Base-by-base conservation (phyloP, 2,329 filamentous ascomycete species). In the Bimuria novae-zelandiae region DNA sequence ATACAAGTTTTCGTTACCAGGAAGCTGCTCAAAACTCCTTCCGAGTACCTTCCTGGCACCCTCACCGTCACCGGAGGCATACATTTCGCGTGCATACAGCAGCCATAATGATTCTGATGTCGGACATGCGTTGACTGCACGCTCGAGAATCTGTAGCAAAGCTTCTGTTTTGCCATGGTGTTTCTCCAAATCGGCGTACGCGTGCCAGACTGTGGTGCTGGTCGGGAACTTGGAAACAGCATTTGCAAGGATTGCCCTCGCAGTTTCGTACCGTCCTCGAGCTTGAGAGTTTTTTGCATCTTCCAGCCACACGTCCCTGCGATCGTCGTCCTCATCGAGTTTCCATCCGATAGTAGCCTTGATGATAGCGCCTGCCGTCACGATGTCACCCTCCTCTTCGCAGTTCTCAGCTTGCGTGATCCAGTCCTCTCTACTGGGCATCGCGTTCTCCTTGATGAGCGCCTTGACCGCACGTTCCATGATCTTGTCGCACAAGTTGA, bases 381-480 rank as follows among this genome's bases (percentile, higher is more conserved):
- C 79, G 10, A 89, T 80, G 14, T 92, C 92, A 6, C 91, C 92
- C 71, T 97, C 94, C 52, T 90, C 88, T 74, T 99, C 94, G 69
- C 93, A 97, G 59, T 89, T 89, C 73, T 99, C 94, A 0, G 94
- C 95, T 73, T 97, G 92, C 4, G 84, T 82, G 48, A 99, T 95
- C 94, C 94, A 99, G 63, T 97, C 92, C 71, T 99, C 94, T 35
- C 95, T 88, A 75, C 96, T 96, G 33, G 94, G 84, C 95, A 99
- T 99, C 10, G 94, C 93, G 23, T 90, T 92, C 68, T 96, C 92
- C 66, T 92, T 91, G 32, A 88, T 91, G 27, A 99, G 81, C 17
- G 92, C 87, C 67, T 95, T 90, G 27, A 97, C 86, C 39, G 90
- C 94, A 78, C 91, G 89, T 72, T 94, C 93, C 90, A 99, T 97